Percentiles rank a stretch among this genome's conserved stretches.
Evolutionary conservation across 106 monocot genomes (phyloP).

Genomic region (Cymbidium sinense): DNA sequence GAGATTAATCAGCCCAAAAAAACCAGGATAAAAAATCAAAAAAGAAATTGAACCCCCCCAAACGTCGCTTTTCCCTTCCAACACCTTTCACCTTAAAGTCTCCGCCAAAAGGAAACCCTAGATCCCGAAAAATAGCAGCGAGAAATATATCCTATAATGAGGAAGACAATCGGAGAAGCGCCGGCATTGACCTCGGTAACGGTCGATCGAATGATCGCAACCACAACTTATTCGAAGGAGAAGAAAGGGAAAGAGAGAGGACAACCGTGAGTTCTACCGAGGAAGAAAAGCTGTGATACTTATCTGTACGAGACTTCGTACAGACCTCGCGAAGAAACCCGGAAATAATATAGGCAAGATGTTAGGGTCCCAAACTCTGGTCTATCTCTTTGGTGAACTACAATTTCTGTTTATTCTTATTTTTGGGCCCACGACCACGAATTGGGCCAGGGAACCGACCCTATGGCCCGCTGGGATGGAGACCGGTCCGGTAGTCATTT

Average conservation of each 20-base stretch:
- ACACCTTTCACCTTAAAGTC: not conserved
- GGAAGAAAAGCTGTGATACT: not conserved
- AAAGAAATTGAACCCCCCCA: not conserved
- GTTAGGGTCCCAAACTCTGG: not conserved
- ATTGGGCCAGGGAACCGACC: not conserved
- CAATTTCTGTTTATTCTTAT: too few relatives aligned
- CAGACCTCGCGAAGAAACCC: not conserved
- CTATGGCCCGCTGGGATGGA: not conserved
- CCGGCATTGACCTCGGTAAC: not conserved
- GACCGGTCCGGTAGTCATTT: not conserved
- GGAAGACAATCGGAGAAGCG: not conserved
- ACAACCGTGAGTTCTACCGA: not conserved
- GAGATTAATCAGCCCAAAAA: not conserved
- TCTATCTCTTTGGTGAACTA: not conserved
- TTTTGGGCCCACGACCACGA: not conserved
- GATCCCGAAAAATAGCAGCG: not conserved
- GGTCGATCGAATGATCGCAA: not conserved
- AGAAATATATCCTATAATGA: not conserved
- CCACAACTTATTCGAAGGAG: not conserved
- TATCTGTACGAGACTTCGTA: not conserved
- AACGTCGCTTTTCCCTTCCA: not conserved
- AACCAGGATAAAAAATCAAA: not conserved
- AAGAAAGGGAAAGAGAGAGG: not conserved
- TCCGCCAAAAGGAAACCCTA: constrained; percentile 8
- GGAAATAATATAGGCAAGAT: not conserved